Conservation (phyloP, 257 asterid genomes). For the Petunia secreta region DNA sequence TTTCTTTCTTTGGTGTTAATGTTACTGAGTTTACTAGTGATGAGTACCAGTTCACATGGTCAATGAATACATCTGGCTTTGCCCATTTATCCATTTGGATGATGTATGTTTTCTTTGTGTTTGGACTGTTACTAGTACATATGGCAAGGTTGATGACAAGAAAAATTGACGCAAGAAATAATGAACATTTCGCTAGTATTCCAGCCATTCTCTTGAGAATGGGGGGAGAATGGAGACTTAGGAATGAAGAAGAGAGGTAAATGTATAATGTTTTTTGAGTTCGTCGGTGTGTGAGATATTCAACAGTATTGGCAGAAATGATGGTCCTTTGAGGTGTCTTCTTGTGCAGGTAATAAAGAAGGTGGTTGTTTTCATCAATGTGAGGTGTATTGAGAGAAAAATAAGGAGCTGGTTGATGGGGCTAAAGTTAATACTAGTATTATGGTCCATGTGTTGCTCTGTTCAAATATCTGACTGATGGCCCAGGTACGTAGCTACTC, state of each 20-base stretch:
- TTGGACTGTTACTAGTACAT: constrained; percentile 11
- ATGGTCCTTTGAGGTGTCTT: constrained; percentile 31
- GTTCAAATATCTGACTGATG: too few species aligned
- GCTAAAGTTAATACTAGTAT: constrained; percentile 26
- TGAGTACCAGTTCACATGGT: constrained; percentile 70
- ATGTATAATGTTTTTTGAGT: background rate
- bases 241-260: constrained; percentile 2
- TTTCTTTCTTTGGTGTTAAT: constrained; percentile 22
- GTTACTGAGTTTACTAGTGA: constrained; percentile 58
- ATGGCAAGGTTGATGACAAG: constrained; percentile 25
- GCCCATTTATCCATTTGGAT: constrained; percentile 68
- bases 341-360: constrained; percentile 51
- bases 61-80: constrained; percentile 66
- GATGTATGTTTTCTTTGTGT: constrained; percentile 61
- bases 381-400: constrained; percentile 28
- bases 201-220: constrained; percentile 45
- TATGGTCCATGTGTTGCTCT: constrained; percentile 22
- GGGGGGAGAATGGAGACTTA: background rate
- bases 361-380: constrained; percentile 76
- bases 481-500: too few species aligned
- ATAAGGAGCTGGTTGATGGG: constrained; percentile 8
- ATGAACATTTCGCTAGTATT: constrained; percentile 38
- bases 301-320: background rate
- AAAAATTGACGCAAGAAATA: constrained; percentile 37
- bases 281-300: background rate